Evolutionary conservation across 495 filamentous ascomycete species (phyloP), one percentile per base, ranked within the genome.

Genomic region (Podospora anserina): DNA sequence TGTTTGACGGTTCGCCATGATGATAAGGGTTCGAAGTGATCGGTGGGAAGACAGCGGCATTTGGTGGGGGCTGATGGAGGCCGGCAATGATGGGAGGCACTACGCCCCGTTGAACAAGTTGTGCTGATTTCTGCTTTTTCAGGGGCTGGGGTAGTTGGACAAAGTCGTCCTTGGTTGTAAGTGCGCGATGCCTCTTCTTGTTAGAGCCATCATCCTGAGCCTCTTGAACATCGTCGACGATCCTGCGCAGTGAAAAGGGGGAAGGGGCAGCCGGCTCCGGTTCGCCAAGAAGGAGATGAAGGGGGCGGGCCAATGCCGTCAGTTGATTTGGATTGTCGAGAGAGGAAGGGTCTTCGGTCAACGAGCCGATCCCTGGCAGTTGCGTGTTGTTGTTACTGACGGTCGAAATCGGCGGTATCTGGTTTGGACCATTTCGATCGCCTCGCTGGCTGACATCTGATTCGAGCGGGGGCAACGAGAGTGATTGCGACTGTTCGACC

Each of bases 1-100:
- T 9, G 49, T 54, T 59, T 27, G 67, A 62, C 19, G 56, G 61
- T 32, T 76, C 74, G 16, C 63, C 55, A 58, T 83, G 78, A 64
- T 82, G 81, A 65, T 85, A 85, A 4, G 82, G 79, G 18, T 75
- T 77, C 7, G 86, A 84, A 39, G 88, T 85, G 61, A 92, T 92
- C 5, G 89, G 90, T 0, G 91, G 89, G 69, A 92, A 90, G 11
- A 91, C 81, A 27, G 87, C 86, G 61, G 89, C 87, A 73, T 91
- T 88, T 13, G 90, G 90, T 4, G 91, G 91, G 0, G 91, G 91
- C 71, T 92, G 89, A 72, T 90, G 88, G 39, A 92, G 78, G n/a
- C 89, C 89, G 73, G 90, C 88, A 55, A 93, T 85, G 69, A 92
- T 91, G 66, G 89, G 84, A 23, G 85, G 78, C 63, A 83, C 80